A percentile compares a stretch with the other conserved stretches of the same genome.
Conservation (phyloP, 257 asterid genomes). For the Capsicum pubescens region DNA sequence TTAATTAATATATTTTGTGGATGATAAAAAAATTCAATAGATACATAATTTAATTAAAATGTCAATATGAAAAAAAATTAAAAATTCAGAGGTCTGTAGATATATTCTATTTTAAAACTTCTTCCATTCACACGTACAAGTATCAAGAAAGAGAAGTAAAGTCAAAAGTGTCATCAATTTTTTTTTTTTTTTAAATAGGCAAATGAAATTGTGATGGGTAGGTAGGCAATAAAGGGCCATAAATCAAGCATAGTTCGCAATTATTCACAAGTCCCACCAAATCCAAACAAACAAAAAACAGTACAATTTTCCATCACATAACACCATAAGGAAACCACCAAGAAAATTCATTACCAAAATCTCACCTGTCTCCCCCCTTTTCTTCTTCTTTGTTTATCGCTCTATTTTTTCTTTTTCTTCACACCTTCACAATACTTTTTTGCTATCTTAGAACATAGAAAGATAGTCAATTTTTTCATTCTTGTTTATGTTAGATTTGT, state of each 20-base stretch:
- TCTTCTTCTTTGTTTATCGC: neutral
- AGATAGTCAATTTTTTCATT: neutral
- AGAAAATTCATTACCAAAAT: conserved; percentile 40
- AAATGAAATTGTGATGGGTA: neutral
- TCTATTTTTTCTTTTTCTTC: neutral
- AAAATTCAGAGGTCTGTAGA: no score
- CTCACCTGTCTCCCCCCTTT: conserved; percentile 26
- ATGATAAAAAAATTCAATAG: no score
- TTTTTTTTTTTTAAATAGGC: no score
- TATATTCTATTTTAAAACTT: neutral
- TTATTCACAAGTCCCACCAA: conserved; percentile 18
- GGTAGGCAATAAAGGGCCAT: conserved; percentile 22
- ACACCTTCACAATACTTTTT: conserved; percentile 1
- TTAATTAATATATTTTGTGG: no score
- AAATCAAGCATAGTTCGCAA: neutral
- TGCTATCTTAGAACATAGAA: neutral
- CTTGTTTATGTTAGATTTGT: neutral
- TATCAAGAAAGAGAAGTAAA: no score
- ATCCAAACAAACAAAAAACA: conserved; percentile 20
- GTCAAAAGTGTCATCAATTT: neutral
- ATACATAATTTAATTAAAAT: no score
- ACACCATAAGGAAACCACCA: conserved; percentile 38
- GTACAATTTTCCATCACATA: neutral
- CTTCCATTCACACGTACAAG: neutral
- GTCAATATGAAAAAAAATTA: no score